Evolutionary conservation across 495 filamentous ascomycete species (phyloP).

Genomic region (Astrocystis sublimbata): DNA sequence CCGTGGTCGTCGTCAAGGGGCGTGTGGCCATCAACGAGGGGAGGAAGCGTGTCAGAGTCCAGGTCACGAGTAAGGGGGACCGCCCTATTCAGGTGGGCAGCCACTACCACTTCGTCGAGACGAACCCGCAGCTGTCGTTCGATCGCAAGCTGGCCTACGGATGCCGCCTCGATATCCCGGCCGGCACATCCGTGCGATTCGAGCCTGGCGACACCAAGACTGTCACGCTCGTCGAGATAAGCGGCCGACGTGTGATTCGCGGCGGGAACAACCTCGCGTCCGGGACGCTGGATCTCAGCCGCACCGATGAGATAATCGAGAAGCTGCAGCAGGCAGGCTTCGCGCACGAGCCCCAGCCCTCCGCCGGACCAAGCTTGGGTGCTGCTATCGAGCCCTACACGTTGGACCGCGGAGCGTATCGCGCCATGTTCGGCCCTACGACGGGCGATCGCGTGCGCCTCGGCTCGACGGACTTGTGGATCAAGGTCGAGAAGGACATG

Average conservation of each 20-base stretch:
- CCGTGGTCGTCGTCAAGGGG: constrained; percentile 70
- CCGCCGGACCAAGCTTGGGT: constrained; percentile 49
- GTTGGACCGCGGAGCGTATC: constrained; percentile 78
- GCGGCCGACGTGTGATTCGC: constrained; percentile 74
- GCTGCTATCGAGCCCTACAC: constrained; percentile 59
- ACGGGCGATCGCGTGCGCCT: constrained; percentile 80
- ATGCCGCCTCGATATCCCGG: constrained; percentile 83
- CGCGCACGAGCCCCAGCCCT: constrained; percentile 68
- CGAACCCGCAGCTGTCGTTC: constrained; percentile 87
- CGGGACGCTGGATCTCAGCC: constrained; percentile 64
- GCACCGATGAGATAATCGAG: constrained; percentile 63
- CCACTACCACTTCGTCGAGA: constrained; percentile 96
- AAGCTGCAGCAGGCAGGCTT: constrained; percentile 73
- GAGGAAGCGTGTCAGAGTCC: constrained; percentile 69
- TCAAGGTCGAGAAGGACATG: constrained; percentile 86
- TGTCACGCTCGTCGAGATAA: constrained; percentile 91
- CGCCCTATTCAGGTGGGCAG: constrained; percentile 91
- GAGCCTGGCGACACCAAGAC: constrained; percentile 94
- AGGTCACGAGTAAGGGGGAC: constrained; percentile 85
- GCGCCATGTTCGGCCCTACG: constrained; percentile 90
- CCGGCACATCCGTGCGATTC: constrained; percentile 91
- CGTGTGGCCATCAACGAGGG: constrained; percentile 72
- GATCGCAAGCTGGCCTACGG: constrained; percentile 85
- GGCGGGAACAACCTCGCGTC: constrained; percentile 82
- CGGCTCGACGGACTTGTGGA: constrained; percentile 86